Base-by-base conservation (phyloP, 2,329 filamentous ascomycete species). In the Arthrinium puccinioides region DNA sequence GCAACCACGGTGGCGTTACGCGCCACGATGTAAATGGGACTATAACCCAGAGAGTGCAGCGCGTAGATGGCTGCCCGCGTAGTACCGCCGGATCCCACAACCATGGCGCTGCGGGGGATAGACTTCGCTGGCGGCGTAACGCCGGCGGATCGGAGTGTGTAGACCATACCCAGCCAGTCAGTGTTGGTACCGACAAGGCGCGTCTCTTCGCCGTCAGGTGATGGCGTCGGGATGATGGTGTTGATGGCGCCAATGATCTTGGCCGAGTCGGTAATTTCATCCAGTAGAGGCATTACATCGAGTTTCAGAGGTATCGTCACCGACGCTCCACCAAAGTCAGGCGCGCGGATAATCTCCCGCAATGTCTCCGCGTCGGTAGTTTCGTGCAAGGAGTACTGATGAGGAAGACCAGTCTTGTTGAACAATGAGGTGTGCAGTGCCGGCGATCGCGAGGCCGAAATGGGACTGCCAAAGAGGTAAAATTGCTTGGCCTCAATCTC, bases 271-370 rank as follows among this genome's bases (percentile, higher is more conserved):
- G 87, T 82, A 40, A 96, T 70, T 37, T 82, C 78, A 55, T 97
- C 88, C 11, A 98, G 67, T 5, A 90, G 63, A 1, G 76, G 70
- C 64, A 94, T 87, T 40, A 97, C 79, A 49, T 94, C 87, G 21
- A 92, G 69, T 65, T 98, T 98, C 38, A 98, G 70, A 1, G 92
- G 92, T 35, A 98, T 97, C 0, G 92, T 98, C 31, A 98, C 87
- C 4, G 88, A 96, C 4, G 87, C 90, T 40, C 92, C 92, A 7
- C 92, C 92, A 55, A 98, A 98, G 47, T 83, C 71, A 1, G 81
- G 66, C 1, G 78, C 65, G 7, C 74, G 76, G 41, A 98, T 81
- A 34, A 87, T 62, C 3, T 75, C 64, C 46, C 69, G 66, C 4
- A 94, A 67, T 24, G 83, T 70, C 6, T 66, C 60, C 9, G 69